Conservation (phyloP, 1,284 basidiomycete genomes). For the Ceraceosorus guamensis region DNA sequence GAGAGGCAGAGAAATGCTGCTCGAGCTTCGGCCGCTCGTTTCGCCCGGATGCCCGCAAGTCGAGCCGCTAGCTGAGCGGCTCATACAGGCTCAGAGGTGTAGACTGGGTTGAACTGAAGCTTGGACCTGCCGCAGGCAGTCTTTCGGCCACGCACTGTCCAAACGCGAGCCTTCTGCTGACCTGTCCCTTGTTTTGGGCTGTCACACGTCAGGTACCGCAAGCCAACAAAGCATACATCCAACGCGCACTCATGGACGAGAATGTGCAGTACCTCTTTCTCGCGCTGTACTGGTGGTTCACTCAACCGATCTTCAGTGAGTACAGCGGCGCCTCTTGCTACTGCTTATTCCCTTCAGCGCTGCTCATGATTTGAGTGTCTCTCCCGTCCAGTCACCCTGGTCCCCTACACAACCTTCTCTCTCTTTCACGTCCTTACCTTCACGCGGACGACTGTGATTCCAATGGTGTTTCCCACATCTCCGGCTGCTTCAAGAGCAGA, state of each 20-base stretch:
- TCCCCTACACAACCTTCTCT: slow-evolving; percentile 48
- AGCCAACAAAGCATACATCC: slow-evolving; percentile 43
- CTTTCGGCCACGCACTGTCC: neutral
- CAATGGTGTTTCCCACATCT: slow-evolving; percentile 27
- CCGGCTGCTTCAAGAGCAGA: slow-evolving; percentile 16
- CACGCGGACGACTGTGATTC: slow-evolving; percentile 36
- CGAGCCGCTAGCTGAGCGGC: too few relatives aligned
- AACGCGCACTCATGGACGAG: slow-evolving; percentile 48
- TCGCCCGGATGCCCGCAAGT: too few relatives aligned
- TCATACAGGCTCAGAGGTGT: too few relatives aligned
- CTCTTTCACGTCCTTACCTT: slow-evolving; percentile 48
- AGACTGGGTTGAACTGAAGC: too few relatives aligned
- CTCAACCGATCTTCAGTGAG: slow-evolving; percentile 44
- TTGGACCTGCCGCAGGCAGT: too few relatives aligned
- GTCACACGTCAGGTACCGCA: slow-evolving; percentile 30
- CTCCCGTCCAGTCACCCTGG: slow-evolving; percentile 32
- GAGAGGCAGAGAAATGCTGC: neutral
- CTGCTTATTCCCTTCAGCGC: neutral
- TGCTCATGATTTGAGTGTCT: neutral
- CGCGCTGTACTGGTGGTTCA: slow-evolving; percentile 48
- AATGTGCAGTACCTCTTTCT: slow-evolving; percentile 48
- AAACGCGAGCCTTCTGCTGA: neutral
- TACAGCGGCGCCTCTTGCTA: neutral
- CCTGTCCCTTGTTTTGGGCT: neutral
- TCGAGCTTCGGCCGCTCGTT: too few relatives aligned